Evolutionary conservation across 768 basidiomycete species (phyloP).

Genomic region (Clathrus columnatus): DNA sequence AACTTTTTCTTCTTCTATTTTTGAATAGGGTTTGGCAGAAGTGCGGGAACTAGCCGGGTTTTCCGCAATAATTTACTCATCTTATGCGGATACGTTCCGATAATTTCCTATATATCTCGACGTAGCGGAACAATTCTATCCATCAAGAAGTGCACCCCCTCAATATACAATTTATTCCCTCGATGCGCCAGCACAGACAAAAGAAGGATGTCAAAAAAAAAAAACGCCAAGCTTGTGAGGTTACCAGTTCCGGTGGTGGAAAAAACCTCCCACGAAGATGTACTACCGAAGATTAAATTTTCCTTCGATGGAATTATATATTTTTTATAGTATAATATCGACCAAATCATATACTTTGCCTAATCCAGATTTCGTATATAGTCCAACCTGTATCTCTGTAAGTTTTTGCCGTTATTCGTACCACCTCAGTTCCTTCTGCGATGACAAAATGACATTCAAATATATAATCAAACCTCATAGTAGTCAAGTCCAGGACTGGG

Average conservation of each 20-base stretch:
- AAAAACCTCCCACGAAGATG: background rate
- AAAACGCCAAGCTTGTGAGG: no score
- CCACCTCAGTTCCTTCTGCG: background rate
- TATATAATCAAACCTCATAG: background rate
- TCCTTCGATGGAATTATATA: no score
- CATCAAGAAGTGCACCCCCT: background rate
- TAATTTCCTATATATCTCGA: conserved; percentile 6
- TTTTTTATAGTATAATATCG: background rate
- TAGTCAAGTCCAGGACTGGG: background rate
- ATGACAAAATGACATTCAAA: background rate
- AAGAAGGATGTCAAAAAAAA: background rate
- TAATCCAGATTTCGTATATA: background rate
- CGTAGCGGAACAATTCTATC: background rate
- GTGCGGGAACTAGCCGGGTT: conserved; percentile 58
- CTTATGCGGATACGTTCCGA: conserved; percentile 49
- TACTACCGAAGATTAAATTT: background rate
- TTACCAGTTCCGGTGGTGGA: no score
- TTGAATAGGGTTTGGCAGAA: conserved; percentile 47
- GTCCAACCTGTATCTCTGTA: background rate
- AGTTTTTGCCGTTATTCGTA: background rate
- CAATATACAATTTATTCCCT: background rate
- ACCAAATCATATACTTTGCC: background rate
- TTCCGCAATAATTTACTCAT: conserved; percentile 64
- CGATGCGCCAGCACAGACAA: background rate
- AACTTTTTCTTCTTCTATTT: background rate